Percentiles rank a stretch among this genome's conserved stretches.
These are phyloP conservation scores for Pleurotus sapidus DNA, from an alignment of 768 basidiomycete species.

Conservation along the genomic window DNA sequence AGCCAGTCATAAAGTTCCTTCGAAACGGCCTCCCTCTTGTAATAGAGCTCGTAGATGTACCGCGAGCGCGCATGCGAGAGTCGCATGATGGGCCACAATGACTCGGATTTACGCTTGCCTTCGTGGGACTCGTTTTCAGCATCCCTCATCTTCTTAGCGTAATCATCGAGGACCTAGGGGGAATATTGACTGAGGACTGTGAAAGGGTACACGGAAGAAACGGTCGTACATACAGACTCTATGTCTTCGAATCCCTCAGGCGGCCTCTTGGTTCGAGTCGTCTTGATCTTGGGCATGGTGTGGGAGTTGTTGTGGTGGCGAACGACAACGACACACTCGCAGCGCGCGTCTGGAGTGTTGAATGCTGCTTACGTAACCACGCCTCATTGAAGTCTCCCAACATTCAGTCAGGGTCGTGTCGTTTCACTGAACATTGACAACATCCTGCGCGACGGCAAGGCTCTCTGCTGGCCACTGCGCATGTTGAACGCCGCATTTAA, in stretches of 20 bases:
- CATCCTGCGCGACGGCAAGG: neutral
- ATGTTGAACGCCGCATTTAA: neutral
- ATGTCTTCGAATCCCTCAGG: constrained; percentile 97
- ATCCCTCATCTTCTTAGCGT: constrained; percentile 98
- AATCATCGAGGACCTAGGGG: constrained; percentile 89
- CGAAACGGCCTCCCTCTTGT: constrained; percentile 95
- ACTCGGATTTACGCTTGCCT: constrained; percentile 93
- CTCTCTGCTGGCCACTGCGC: constrained; percentile 1
- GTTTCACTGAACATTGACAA: neutral
- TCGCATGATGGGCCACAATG: constrained; percentile 97
- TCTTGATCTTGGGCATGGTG: constrained; percentile 91
- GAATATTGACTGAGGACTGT: constrained; percentile 1
- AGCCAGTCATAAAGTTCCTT: constrained; percentile 96
- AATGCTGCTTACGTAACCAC: constrained; percentile 18
- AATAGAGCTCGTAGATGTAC: constrained; percentile 98
- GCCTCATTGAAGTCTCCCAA: neutral
- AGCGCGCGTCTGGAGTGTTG: too few relatives aligned
- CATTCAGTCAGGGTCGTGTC: constrained; percentile 1
- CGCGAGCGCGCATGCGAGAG: constrained; percentile 94
- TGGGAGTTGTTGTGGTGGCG: constrained; percentile 7
- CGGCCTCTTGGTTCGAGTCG: constrained; percentile 88
- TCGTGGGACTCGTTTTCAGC: constrained; percentile 99
- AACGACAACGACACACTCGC: too few relatives aligned
- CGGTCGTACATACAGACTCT: constrained; percentile 52
- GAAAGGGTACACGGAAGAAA: neutral